Percentiles rank a stretch among this genome's conserved stretches.
Conservation (phyloP, 139 green algal species). For the Marvania coccoides region DNA sequence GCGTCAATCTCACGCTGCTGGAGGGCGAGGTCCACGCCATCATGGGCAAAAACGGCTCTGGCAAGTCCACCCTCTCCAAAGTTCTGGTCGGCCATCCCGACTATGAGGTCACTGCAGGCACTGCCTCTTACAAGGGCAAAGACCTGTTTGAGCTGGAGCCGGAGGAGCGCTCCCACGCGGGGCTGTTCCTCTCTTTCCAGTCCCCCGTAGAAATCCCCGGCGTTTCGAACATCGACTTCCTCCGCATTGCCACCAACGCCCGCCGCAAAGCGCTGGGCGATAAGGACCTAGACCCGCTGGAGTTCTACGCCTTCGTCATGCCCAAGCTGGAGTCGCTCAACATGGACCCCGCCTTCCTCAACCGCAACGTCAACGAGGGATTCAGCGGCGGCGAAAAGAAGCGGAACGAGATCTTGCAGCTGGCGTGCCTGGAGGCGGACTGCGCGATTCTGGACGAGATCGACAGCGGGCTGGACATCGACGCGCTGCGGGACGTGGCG, state of each 20-base stretch:
- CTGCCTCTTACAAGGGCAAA: slow-evolving; percentile 81
- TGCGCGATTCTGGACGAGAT: slow-evolving; percentile 82
- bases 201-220: slow-evolving; percentile 91
- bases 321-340: slow-evolving; percentile 94
- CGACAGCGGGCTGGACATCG: slow-evolving; percentile 94
- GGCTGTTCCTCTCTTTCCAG: slow-evolving; percentile 95
- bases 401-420: slow-evolving; percentile 92
- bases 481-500: slow-evolving; percentile 81
- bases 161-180: slow-evolving; percentile 81
- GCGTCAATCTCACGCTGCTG: slow-evolving; percentile 82
- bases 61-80: slow-evolving; percentile 95
- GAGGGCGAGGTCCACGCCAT: slow-evolving; percentile 92
- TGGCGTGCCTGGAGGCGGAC: slow-evolving; percentile 88
- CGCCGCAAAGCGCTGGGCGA: slow-evolving; percentile 64
- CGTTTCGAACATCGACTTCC: slow-evolving; percentile 96
- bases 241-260: slow-evolving; percentile 90
- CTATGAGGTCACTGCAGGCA: slow-evolving; percentile 89
- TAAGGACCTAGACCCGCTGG: slow-evolving; percentile 91
- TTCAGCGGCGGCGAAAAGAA: slow-evolving; percentile 99
- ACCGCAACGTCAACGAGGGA: slow-evolving; percentile 97
- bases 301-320: slow-evolving; percentile 95
- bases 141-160: slow-evolving; percentile 88
- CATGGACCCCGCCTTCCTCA: slow-evolving; percentile 95
- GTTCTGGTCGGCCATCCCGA: slow-evolving; percentile 95
- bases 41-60: slow-evolving; percentile 98